These are phyloP conservation scores for Gastrolobium bilobum DNA, from an alignment of 306 rosid genomes.

Conservation along the genomic window DNA sequence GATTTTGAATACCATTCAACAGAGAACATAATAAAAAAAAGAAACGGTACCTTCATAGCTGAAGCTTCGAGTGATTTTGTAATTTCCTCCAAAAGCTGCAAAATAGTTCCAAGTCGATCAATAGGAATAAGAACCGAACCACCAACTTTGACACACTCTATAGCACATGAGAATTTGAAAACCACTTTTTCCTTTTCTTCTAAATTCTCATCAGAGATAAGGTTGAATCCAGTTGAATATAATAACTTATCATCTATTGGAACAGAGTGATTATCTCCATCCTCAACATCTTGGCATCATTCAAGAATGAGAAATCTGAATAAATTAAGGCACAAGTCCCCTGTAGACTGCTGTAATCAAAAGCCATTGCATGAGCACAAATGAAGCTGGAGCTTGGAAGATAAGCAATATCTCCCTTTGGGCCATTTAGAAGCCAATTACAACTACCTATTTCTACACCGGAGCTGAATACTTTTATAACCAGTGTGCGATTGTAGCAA, in stretches of 20 bases:
- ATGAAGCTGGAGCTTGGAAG: constrained; percentile 74
- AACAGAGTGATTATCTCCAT: constrained; percentile 42
- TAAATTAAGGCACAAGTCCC: constrained; percentile 64
- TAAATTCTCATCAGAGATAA: constrained; percentile 55
- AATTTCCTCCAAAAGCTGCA: constrained; percentile 86
- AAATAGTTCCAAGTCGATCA: constrained; percentile 66
- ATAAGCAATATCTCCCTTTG: constrained; percentile 65
- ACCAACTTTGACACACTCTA: constrained; percentile 72
- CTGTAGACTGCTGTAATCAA: constrained; percentile 70
- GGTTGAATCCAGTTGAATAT: constrained; percentile 49
- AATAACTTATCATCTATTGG: constrained; percentile 34
- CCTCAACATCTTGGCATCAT: constrained; percentile 56
- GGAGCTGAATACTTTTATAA: constrained; percentile 74
- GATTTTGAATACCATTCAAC: constrained; percentile 17
- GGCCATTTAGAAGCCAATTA: constrained; percentile 72
- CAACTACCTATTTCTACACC: constrained; percentile 80
- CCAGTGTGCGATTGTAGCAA: constrained; percentile 74
- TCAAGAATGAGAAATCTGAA: constrained; percentile 81
- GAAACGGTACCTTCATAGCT: constrained; percentile 63
- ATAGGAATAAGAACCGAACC: constrained; percentile 90
- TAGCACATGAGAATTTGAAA: constrained; percentile 68
- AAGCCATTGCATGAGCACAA: constrained; percentile 79
- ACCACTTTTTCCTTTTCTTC: constrained; percentile 76
- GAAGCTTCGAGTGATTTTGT: constrained; percentile 68
- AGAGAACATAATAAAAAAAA: background rate